Evolutionary conservation across 192 early-diverging fungal species (phyloP), one percentile per base, ranked within the genome.

Genomic region (Coemansia sp.): DNA sequence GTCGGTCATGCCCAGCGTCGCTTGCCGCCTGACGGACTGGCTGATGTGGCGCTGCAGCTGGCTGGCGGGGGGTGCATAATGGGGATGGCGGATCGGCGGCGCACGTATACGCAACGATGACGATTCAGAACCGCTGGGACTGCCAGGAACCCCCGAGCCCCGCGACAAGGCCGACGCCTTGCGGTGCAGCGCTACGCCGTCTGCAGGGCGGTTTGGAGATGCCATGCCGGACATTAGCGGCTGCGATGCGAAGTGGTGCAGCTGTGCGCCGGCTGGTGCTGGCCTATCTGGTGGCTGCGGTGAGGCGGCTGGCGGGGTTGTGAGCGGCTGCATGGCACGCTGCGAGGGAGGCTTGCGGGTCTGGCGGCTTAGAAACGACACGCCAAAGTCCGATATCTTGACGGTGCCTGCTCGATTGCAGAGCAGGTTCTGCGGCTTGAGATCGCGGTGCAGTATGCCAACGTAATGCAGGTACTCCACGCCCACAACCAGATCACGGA

Each of bases 351-450:
- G 58, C 49, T 54, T 63, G 49, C 44, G 63, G 48, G 59, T 59
- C 15, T 62, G 54, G n/a, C 70, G 60, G 53, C 76, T 72, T 42
- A 96, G 88, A 37, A 94, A 91, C 11, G 91, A 93, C 30, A 97
- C 94, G 47, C 97, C 97, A 88, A 99, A 99, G 59, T 99, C 97
- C 0, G 92, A 92, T n/a, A 99, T 94, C 69, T 99, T 99, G 41
- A 96, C 93, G 0, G 82, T 70, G 4, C 83, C 77, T 16, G 88
- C 87, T 28, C 75, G 80, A 2, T 85, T 89, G 46, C 88, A 70
- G 12, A 99, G 78, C 36, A 99, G 74, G 63, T 99, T 99, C 18
- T 94, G 94, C 2, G 97, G 95, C 80, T 99, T 99, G 70, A 99
- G 92, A 58, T 99, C 97, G 31, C 95, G 84, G 61, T 99, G 97